These are phyloP conservation scores for Pelargonium australe DNA, from an alignment of 441 rosid genomes.

Conservation along the genomic window DNA sequence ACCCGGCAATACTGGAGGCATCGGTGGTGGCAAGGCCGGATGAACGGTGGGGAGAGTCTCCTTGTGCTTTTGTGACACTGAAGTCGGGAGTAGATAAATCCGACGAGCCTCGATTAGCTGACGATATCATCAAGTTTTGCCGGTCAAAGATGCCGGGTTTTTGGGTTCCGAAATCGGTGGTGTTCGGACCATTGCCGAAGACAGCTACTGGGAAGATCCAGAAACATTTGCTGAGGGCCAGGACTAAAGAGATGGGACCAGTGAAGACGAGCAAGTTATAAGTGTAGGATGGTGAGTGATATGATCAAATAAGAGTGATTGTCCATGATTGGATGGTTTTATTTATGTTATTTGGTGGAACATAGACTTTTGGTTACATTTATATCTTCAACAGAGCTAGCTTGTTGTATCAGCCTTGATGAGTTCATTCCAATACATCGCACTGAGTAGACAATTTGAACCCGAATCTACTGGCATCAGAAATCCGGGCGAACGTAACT, in stretches of 20 bases:
- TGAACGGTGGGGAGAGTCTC: conserved; percentile 83
- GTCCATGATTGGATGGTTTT: too few relatives aligned
- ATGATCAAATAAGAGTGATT: too few relatives aligned
- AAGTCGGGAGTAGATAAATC: conserved; percentile 44
- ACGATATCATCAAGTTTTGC: conserved; percentile 60
- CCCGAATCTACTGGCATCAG: too few relatives aligned
- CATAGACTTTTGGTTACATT: too few relatives aligned
- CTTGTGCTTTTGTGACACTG: conserved; percentile 75
- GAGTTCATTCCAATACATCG: too few relatives aligned
- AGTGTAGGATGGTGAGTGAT: neutral
- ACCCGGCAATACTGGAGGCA: conserved; percentile 71
- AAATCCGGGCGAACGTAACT: too few relatives aligned
- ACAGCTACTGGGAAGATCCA: conserved; percentile 90
- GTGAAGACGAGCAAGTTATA: conserved; percentile 56
- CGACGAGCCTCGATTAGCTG: conserved; percentile 33
- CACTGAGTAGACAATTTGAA: too few relatives aligned
- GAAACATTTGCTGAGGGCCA: conserved; percentile 68
- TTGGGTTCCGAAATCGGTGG: conserved; percentile 82
- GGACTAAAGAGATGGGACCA: conserved; percentile 72
- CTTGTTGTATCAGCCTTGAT: too few relatives aligned
- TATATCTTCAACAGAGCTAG: too few relatives aligned
- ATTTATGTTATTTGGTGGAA: too few relatives aligned
- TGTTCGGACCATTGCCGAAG: conserved; percentile 78
- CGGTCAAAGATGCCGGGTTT: conserved; percentile 64
- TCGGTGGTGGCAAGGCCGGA: conserved; percentile 84